Percentiles rank a stretch among this genome's conserved stretches.
Evolutionary conservation across 1,284 basidiomycete species (phyloP).

Genomic region (Sporisorium scitamineum): DNA sequence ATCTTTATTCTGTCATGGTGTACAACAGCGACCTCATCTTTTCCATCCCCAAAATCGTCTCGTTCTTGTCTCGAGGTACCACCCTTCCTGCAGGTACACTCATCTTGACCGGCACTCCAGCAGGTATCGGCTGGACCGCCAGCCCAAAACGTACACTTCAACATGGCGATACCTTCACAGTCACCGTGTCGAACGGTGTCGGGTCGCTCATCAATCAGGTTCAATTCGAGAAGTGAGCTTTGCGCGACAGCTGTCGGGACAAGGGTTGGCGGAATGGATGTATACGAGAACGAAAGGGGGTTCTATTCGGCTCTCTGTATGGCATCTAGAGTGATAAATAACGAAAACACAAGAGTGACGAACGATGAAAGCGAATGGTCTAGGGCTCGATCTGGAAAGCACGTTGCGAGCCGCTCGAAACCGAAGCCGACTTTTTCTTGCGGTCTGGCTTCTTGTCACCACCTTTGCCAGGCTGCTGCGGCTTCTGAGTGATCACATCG

Average conservation of each 20-base stretch:
- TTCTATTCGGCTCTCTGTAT: background rate
- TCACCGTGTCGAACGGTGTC: constrained; percentile 70
- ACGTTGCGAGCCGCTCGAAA: constrained; percentile 42
- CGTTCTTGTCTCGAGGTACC: constrained; percentile 61
- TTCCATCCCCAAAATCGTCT: constrained; percentile 70
- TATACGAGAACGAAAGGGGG: background rate
- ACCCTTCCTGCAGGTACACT: constrained; percentile 53
- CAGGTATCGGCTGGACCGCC: constrained; percentile 69
- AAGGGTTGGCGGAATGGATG: background rate
- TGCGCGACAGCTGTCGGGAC: background rate
- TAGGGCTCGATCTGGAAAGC: constrained; percentile 27
- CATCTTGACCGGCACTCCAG: constrained; percentile 69
- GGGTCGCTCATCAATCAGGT: constrained; percentile 71
- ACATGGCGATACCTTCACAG: constrained; percentile 70
- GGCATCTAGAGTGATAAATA: constrained; percentile 1
- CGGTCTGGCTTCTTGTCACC: constrained; percentile 12
- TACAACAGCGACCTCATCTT: constrained; percentile 69
- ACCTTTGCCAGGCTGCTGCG: constrained; percentile 10
- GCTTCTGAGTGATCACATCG: constrained; percentile 37
- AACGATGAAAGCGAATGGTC: background rate
- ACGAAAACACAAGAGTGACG: background rate
- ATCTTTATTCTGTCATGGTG: background rate
- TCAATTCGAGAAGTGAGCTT: constrained; percentile 59
- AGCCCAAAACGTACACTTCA: constrained; percentile 66
- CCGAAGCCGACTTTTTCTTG: constrained; percentile 27